phyloP scores from a whole-genome alignment of 2,329 filamentous ascomycete genomes.

The Ilyonectria robusta region DNA sequence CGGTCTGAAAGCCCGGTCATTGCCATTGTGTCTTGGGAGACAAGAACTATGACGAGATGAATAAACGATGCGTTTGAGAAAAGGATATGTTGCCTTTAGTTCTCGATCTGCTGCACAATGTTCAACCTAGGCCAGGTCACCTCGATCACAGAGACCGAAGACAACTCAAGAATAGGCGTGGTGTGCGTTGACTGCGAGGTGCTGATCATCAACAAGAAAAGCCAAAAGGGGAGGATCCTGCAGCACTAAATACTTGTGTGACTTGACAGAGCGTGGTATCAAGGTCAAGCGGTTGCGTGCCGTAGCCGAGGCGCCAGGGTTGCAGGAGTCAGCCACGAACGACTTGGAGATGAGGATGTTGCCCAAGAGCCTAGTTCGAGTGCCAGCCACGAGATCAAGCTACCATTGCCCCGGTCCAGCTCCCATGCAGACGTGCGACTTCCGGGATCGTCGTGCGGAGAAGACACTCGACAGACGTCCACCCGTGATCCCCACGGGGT shows the following conservation, averaged over 20 bases:
- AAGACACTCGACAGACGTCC: constrained; percentile 4
- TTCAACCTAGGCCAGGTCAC: not conserved
- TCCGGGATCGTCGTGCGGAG: constrained; percentile 13
- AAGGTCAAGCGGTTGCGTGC: not conserved
- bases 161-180: not conserved
- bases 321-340: constrained; percentile 1
- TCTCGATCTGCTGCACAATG: too few relatives aligned
- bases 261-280: not conserved
- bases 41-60: not conserved
- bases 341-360: not conserved
- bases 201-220: constrained; percentile 20
- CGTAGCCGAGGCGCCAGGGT: constrained; percentile 3
- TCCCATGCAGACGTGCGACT: not conserved
- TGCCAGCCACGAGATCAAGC: constrained; percentile 11
- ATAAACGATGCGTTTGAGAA: not conserved
- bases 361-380: not conserved
- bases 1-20: constrained; percentile 28
- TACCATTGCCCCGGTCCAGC: not conserved
- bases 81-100: not conserved
- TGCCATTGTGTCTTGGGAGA: constrained; percentile 15
- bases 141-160: not conserved
- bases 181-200: constrained; percentile 2
- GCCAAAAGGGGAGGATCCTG: constrained; percentile 21
- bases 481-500: constrained; percentile 22
- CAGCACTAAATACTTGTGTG: constrained; percentile 26